Evolutionary conservation across 371 early-diverging fungal genomes (phyloP).

Genomic region (Mortierella sp.): DNA sequence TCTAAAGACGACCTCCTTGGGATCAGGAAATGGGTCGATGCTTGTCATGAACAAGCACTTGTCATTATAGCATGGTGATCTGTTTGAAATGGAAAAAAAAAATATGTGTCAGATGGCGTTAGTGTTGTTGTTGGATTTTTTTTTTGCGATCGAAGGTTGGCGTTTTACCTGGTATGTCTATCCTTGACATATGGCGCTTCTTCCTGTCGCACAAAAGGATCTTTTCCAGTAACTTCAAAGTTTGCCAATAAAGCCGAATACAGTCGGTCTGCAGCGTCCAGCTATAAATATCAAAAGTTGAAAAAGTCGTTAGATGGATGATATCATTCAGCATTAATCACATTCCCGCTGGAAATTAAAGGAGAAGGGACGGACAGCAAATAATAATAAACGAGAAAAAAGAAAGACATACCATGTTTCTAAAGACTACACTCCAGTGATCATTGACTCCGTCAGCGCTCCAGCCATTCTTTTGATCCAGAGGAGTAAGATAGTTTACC

Average conservation of each 20-base stretch:
- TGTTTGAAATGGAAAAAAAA: background rate
- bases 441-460: constrained; percentile 57
- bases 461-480: constrained; percentile 60
- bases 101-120: background rate
- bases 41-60: constrained; percentile 70
- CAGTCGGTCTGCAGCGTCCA: constrained; percentile 67
- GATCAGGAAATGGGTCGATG: constrained; percentile 65
- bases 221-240: constrained; percentile 60
- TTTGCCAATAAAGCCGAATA: constrained; percentile 62
- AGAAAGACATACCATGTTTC: constrained; percentile 54
- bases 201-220: constrained; percentile 64
- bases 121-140: background rate
- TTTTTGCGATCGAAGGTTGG: background rate
- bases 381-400: background rate
- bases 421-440: constrained; percentile 60
- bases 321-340: background rate
- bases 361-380: background rate
- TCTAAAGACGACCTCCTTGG: constrained; percentile 58
- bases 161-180: constrained; percentile 61
- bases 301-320: background rate
- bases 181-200: constrained; percentile 62
- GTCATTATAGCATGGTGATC: constrained; percentile 70
- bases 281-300: constrained; percentile 52
- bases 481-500: constrained; percentile 62
- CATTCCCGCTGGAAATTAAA: too few species aligned